Base-by-base conservation (phyloP, 805 yeast species). In the Ogataea pignaliae region DNA sequence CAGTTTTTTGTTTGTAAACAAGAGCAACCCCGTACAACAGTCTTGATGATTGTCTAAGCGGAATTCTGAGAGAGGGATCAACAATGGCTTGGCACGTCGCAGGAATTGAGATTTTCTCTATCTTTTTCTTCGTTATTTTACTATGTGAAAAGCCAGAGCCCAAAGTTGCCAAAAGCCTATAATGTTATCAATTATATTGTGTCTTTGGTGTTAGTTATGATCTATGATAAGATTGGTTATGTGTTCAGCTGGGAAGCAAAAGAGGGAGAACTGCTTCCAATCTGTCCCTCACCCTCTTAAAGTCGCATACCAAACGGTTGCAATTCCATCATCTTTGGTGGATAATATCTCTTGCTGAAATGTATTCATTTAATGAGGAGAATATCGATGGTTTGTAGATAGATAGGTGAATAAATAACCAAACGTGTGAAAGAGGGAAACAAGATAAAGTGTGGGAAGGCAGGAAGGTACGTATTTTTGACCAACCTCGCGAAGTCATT, bases 11-110 rank as follows among this genome's bases (percentile, higher is more conserved):
- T 44, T 68, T 74, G 55, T 74, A 76, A 26, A 72, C 64, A 37
- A 79, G 48, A 1, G 77, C 62, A 1, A 75, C 61, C 0, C 84
- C 84, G 50, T 72, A 68, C 44, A 79, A 54, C 10, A 79, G 56
- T 40, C 60, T 70, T 0, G 81, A 72, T 0, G 67, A 57, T 14
- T 68, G 59, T 36, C 79, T 56, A 34, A 68, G 45, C 1, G 66
- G 51, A 14, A 56, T 29, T 2, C 45, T 48, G 10, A 46, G 36
- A 2, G 52, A 40, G 11, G 59, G 53, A 13, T 50, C 39, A 2
- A 45, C 41, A 11, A 69, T 60, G 6, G 56, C 51, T 3, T 51
- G 46, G 52, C 82, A 76, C 2, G 70, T 60, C 2, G 56, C 51
- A 1, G 79, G 75, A 17, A 78, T 71, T 1, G 74, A 66, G 1